Percentiles rank a stretch among this genome's conserved stretches.
phyloP scores from a whole-genome alignment of 306 rosid species.

The Dicorynia guianensis region DNA sequence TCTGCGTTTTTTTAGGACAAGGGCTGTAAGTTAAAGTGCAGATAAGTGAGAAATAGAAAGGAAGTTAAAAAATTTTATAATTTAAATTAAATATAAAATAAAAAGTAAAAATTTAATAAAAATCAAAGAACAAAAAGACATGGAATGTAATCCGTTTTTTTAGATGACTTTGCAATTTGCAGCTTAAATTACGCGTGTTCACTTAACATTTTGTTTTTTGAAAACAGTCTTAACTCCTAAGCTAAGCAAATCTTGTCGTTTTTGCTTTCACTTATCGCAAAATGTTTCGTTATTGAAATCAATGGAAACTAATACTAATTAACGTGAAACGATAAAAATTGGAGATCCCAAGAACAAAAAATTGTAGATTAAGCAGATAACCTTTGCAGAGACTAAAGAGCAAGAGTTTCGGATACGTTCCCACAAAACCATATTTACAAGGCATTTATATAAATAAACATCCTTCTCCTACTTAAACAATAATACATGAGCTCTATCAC shows the following conservation, averaged over 20 bases:
- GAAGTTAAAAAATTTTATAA: too few species aligned
- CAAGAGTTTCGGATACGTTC: constrained; percentile 15
- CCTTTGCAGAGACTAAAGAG: neutral
- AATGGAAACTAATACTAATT: neutral
- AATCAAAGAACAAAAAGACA: too few species aligned
- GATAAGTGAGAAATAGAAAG: too few species aligned
- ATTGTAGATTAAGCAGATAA: neutral
- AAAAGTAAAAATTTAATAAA: too few species aligned
- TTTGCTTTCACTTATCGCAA: neutral
- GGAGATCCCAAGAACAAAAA: constrained; percentile 2
- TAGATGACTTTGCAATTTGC: too few species aligned
- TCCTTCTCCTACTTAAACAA: constrained; percentile 8
- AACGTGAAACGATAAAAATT: constrained; percentile 2
- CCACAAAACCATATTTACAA: constrained; percentile 19
- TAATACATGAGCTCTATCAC: constrained; percentile 36
- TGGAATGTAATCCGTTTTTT: too few species aligned
- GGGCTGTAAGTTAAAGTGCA: too few species aligned
- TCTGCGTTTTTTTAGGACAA: too few species aligned
- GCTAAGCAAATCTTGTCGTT: neutral
- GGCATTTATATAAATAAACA: too few species aligned
- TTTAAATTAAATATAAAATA: too few species aligned
- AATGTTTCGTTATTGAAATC: neutral
- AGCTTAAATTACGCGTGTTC: too few species aligned
- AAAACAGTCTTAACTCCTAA: neutral
- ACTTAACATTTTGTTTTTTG: too few species aligned